phyloP scores from a whole-genome alignment of 2,329 filamentous ascomycete species.

The Nemania sp. region DNA sequence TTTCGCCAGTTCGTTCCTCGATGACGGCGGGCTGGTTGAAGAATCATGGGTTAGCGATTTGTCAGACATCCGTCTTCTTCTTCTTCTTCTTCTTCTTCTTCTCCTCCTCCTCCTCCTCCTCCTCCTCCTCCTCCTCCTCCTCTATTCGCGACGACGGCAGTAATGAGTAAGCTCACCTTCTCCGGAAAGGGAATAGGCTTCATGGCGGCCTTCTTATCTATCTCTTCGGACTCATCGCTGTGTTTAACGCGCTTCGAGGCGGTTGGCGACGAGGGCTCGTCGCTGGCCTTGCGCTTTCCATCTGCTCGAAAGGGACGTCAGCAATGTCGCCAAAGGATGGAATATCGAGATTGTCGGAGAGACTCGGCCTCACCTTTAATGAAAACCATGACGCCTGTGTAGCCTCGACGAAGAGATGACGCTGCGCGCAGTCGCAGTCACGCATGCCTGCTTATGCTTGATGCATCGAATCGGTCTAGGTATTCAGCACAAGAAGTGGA shows the following conservation, averaged over 20 bases:
- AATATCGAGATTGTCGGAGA: neutral
- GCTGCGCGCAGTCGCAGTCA: neutral
- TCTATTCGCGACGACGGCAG: too few species aligned
- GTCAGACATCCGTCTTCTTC: too few species aligned
- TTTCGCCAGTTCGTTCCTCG: conserved; percentile 91
- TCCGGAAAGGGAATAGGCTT: conserved; percentile 85
- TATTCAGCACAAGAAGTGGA: too few species aligned
- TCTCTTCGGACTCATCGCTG: conserved; percentile 47
- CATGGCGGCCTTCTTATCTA: conserved; percentile 55
- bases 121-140: too few species aligned
- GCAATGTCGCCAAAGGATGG: neutral
- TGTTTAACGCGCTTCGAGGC: conserved; percentile 69
- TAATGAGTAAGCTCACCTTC: conserved; percentile 59
- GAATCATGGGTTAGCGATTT: neutral
- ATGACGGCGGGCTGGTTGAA: conserved; percentile 75
- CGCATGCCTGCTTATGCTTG: too few species aligned
- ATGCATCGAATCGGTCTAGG: too few species aligned
- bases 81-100: too few species aligned
- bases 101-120: too few species aligned
- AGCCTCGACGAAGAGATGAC: conserved; percentile 12
- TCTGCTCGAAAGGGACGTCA: conserved; percentile 41
- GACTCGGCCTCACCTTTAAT: conserved; percentile 45
- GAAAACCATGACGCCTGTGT: conserved; percentile 30
- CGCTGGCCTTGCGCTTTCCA: conserved; percentile 73
- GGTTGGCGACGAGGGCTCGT: conserved; percentile 65